These are phyloP conservation scores for Penicillium egyptiacum DNA, from an alignment of 495 filamentous ascomycete genomes.

Conservation along the genomic window DNA sequence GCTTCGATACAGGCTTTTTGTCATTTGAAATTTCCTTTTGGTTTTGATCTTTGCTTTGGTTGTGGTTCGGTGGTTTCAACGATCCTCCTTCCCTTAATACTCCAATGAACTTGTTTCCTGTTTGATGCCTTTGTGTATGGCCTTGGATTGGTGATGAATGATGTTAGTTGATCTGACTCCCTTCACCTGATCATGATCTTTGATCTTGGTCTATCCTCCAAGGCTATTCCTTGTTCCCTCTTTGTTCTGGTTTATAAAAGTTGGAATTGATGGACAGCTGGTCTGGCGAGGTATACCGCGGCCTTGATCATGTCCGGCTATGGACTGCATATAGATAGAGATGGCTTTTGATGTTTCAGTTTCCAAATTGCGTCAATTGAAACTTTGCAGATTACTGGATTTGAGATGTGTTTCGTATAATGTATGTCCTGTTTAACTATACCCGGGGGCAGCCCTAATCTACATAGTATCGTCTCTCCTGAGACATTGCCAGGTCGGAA, in stretches of 20 bases:
- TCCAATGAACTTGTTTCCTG: slow-evolving; percentile 12
- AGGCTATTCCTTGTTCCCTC: not conserved
- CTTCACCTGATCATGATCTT: not conserved
- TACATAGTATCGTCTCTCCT: not conserved
- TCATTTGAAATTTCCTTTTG: not conserved
- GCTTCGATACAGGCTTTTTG: not conserved
- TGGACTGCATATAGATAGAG: not conserved
- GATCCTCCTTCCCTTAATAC: slow-evolving; percentile 10
- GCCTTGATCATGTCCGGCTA: not conserved
- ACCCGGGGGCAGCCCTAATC: not conserved
- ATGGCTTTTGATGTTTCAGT: not conserved
- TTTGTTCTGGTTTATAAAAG: slow-evolving; percentile 4
- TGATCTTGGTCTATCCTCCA: not conserved
- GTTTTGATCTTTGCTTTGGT: not conserved
- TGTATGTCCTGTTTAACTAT: not conserved
- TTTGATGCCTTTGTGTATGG: slow-evolving; percentile 1
- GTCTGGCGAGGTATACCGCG: not conserved
- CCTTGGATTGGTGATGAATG: not conserved
- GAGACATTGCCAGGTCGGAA: not conserved
- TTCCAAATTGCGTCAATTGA: not conserved
- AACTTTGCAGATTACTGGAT: not conserved
- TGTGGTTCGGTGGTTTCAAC: slow-evolving; percentile 4
- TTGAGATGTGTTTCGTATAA: not conserved
- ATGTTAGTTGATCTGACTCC: not conserved
- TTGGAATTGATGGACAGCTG: not conserved